Base-by-base conservation (phyloP, 169 alveolate genomes). In the Cryptosporidium sp. region DNA sequence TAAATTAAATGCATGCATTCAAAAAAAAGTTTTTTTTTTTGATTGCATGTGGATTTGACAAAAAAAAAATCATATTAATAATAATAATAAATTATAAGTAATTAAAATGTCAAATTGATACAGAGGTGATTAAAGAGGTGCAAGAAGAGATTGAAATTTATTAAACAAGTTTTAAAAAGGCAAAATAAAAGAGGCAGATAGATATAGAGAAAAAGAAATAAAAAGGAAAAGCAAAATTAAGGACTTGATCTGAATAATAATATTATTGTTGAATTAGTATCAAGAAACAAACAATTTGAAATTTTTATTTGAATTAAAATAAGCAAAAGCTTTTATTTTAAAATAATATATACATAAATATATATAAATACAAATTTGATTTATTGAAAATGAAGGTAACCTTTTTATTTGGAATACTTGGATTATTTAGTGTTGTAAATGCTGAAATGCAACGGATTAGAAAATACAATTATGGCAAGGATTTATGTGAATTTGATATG, bases 401-500 rank as follows among this genome's bases (percentile, higher is more conserved):
- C 45, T 29, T 65, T 18, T 52, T 80, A 16, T 23, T 80, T 37
- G 55, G 80, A 26, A 2, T 80, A 62, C 26, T 80, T 23, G 89
- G 89, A 62, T 41, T 80, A 14, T 41, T 39, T n/a, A 35, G 50
- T 41, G 68, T 31, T 5, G 73, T 37, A 23, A 62, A 35, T 21
- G 65, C 58, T 43, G 68, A 43, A 35, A 16, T 80, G 52, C 50
- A 59, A 23, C 18, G 16, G 3, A 58, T 52, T 6, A 62, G 67
- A 48, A 59, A 65, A 39, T 80, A 80, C 31, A 62, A 59, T 41
- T 80, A 80, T 33, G 89, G 89, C 33, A 43, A 80, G 33, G 89
- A 80, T 41, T 65, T 80, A 10, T 80, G 89, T 41, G 89, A 65
- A 16, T 43, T 80, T 41, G 80, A 80, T n/a, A 16, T 80, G 68